Base-by-base conservation (phyloP, 306 rosid genomes). In the Gastrolobium bilobum region DNA sequence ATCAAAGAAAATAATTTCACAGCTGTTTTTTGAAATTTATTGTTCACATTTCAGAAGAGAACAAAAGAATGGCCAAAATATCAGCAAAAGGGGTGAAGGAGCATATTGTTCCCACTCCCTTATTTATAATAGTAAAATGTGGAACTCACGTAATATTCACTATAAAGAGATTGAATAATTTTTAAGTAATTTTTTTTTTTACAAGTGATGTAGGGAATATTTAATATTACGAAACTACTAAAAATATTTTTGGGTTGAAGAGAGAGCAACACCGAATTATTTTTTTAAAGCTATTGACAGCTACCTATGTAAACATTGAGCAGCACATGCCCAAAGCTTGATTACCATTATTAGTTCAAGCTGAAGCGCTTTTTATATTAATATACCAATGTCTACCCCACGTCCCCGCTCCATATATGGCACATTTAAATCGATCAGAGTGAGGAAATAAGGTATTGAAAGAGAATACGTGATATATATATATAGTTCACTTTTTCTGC, bases 1-100 rank as follows among this genome's bases (percentile, higher is more conserved):
- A 62, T 48, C 20, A 76, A 37, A 7, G 42, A 63, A 26, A 76
- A 14, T 35, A 51, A 58, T 76, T 76, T 48, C 53, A 48, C 42
- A 47, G 5, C 4, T 29, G 0, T 61, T 6, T 26, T 39, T 40
- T 4, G 14, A 52, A 71, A 29, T 34, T 44, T 70, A 44, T 61
- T 47, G 2, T 59, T 60, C 70, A n/a, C 35, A n/a, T 46, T 60
- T 35, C 11, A 48, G 14, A 74, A 40, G 39, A 44, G 31, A 60
- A 59, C 47, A 59, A 31, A 66, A 59, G 9, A 13, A 59, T 57
- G 43, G 3, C 57, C 53, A 59, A 29, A 33, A 74, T 15, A 31
- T 44, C 6, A 56, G 67, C 31, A 15, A 13, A 4, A 42, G 13
- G 7, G 2, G 26, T 20, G 26, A 20, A 20, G 26, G 26, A 20